Percentiles rank a stretch among this genome's conserved stretches.
Conservation (phyloP, 495 filamentous ascomycete genomes). For the Talaromyces proteolyticus region DNA sequence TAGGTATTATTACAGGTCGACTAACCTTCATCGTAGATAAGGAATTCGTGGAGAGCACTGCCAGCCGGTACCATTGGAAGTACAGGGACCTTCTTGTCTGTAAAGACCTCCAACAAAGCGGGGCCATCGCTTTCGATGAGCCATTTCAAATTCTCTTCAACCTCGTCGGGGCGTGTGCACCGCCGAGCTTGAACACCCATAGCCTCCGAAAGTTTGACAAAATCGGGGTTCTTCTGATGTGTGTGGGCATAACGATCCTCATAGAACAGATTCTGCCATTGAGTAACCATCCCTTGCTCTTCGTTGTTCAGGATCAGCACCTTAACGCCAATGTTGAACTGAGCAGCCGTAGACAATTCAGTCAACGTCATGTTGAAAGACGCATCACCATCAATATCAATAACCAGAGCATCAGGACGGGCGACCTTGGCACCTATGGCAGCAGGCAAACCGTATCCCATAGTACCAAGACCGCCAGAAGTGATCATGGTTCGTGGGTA, state of each 20-base stretch:
- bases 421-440: slow-evolving; percentile 94
- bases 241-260: slow-evolving; percentile 88
- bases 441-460: slow-evolving; percentile 90
- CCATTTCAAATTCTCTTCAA: slow-evolving; percentile 78
- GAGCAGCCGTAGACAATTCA: slow-evolving; percentile 80
- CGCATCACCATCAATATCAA: slow-evolving; percentile 93
- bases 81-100: slow-evolving; percentile 91
- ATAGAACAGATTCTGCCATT: slow-evolving; percentile 94
- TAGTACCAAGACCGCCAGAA: slow-evolving; percentile 87
- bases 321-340: slow-evolving; percentile 93
- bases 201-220: slow-evolving; percentile 76
- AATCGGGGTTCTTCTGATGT: slow-evolving; percentile 84
- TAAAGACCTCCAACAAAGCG: slow-evolving; percentile 58
- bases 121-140: slow-evolving; percentile 78
- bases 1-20: neutral
- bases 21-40: slow-evolving; percentile 80
- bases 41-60: slow-evolving; percentile 83
- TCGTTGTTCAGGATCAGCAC: slow-evolving; percentile 92
- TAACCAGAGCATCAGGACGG: slow-evolving; percentile 74
- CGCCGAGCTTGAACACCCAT: slow-evolving; percentile 72
- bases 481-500: slow-evolving; percentile 84
- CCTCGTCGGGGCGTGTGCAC: slow-evolving; percentile 60
- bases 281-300: slow-evolving; percentile 91
- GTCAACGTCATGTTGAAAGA: slow-evolving; percentile 97
- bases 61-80: slow-evolving; percentile 94